Conservation (phyloP, 805 yeast genomes). For the Cephaloascus fragrans region DNA sequence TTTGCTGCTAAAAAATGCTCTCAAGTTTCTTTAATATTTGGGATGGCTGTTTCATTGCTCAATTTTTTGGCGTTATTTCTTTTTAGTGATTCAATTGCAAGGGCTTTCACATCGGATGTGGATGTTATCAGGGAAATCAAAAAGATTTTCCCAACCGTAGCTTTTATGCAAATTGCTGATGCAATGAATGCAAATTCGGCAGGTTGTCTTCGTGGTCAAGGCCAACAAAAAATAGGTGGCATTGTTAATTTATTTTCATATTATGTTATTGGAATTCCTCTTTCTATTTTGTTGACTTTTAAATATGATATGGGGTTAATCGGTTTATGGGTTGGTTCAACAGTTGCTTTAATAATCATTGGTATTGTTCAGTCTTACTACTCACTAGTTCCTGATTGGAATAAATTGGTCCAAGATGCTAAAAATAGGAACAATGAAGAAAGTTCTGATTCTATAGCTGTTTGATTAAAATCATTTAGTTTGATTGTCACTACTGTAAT, state of each 20-base stretch:
- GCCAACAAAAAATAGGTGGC: constrained; percentile 58
- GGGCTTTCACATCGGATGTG: constrained; percentile 49
- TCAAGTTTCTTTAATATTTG: constrained; percentile 24
- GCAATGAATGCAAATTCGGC: constrained; percentile 64
- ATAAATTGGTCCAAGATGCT: constrained; percentile 7
- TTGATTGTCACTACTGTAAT: too few relatives aligned
- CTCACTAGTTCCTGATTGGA: neutral
- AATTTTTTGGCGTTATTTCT: constrained; percentile 20
- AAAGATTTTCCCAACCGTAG: constrained; percentile 49
- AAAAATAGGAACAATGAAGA: constrained; percentile 10
- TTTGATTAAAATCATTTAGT: too few relatives aligned
- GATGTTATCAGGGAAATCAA: constrained; percentile 43
- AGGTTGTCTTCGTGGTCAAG: constrained; percentile 73
- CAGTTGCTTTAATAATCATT: constrained; percentile 40
- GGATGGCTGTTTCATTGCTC: constrained; percentile 20
- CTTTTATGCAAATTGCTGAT: constrained; percentile 63
- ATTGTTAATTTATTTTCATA: constrained; percentile 46
- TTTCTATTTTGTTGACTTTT: constrained; percentile 46
- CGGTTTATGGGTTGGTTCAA: constrained; percentile 60
- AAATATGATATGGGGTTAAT: constrained; percentile 35
- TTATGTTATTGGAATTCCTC: constrained; percentile 54
- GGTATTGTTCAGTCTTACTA: constrained; percentile 27
- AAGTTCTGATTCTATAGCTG: constrained; percentile 3
- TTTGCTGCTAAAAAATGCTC: constrained; percentile 24
- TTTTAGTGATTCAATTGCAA: constrained; percentile 24